Evolutionary conservation across 208 protist genomes (phyloP), one percentile per base, ranked within the genome.

Genomic region (Trypanosoma rangeli): DNA sequence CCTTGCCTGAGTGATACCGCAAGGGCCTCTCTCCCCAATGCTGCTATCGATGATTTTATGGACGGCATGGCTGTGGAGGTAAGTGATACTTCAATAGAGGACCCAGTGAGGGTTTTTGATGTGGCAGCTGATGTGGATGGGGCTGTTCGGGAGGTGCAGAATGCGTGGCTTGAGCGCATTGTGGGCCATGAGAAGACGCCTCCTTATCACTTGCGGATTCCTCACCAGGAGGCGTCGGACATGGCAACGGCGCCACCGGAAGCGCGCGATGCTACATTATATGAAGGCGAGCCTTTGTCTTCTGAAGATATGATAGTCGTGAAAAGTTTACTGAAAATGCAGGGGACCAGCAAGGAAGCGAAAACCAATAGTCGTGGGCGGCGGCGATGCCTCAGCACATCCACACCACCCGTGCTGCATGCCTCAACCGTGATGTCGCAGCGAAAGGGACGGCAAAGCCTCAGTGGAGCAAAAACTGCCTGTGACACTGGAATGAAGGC

Each of bases 91-190:
- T 33, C 37, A 55, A 29, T 56, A 24, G 55, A 33, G 16, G 63
- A 75, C 52, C 22, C 37, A 4, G 48, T 70, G 33, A 53, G 22
- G 15, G 18, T 29, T 29, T 70, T 75, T 58, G 33, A 24, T 26
- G 29, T 26, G 13, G 24, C 63, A 16, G 22, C n/a, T 20, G 70
- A 75, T 55, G 54, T 75, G 13, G 63, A 66, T 58, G 33, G 3
- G 20, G 63, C 35, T 20, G 56, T 75, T 64, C 33, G 62, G 16
- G 70, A 75, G 37, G 62, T 64, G 13, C 70, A 75, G 49, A 63
- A 50, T 10, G 70, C 58, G 35, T 75, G 70, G 70, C 20, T 75
- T n/a, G 63, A 68, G 31, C 35, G 56, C 26, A 64, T 62, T 26
- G 3, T 75, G 53, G 70, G 70, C 7, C 15, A 33, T 52, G 18